Base-by-base conservation (phyloP, 768 basidiomycete genomes). In the Tulasnella sp. region DNA sequence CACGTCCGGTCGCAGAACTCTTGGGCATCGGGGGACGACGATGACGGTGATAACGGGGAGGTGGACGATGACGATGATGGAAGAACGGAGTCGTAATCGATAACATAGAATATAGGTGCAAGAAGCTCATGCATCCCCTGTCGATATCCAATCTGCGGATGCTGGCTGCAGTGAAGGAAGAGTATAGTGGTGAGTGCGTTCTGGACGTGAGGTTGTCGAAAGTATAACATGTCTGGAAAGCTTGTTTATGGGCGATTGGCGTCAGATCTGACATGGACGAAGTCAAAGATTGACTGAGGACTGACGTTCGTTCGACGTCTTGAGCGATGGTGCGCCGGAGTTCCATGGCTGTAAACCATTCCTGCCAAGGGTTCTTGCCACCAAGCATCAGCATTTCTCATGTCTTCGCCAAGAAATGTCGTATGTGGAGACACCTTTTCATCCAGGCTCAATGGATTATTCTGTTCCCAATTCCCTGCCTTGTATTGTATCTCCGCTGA, bases 111-210 rank as follows among this genome's bases (percentile, higher is more conserved):
- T 27, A 97, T 70, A 0, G 90, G 86, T 3, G 94, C 96, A 21
- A 97, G 78, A 8, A 98, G 73, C 68, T 99, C 96, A 67, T 99
- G 96, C 96, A 99, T 98, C 55, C 96, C 95, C 76, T 99, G 96
- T 29, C 96, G 81, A 69, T 99, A 99, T 21, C 93, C 92, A 21
- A 95, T 80, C 42, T 84, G 77, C 1, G 88, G 82, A 68, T 94
- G 82, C 68, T 82, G 79, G 42, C 81, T 76, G 13, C 87, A 84
- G 69, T 86, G 88, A 24, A 98, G 73, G 70, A 93, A 96, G 9
- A 99, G 76, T 19, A 96, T 82, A 65, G 92, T 88, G 0, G 88
- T 89, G 42, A 98, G 75, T 66, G 85, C 81, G 15, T 76, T 75
- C 68, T 95, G 91, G 0, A 94, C 82, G 27, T 82, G 76, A 23